phyloP scores from a whole-genome alignment of 805 yeast species.

The Pichia sporocuriosa region DNA sequence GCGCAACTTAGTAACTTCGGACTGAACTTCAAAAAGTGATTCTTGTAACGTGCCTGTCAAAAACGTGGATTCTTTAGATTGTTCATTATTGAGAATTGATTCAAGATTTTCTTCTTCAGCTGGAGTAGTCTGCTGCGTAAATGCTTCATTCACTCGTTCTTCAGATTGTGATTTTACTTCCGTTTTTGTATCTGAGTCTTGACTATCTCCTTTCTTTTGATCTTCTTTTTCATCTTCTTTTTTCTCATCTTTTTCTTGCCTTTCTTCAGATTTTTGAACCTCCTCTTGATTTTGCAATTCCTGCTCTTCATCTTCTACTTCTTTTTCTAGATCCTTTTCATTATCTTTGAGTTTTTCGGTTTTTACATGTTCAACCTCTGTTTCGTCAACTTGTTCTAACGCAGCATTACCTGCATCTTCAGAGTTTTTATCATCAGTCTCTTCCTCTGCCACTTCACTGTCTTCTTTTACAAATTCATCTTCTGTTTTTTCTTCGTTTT shows the following conservation, averaged over 20 bases:
- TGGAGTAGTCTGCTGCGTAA: background rate
- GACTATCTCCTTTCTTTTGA: conserved; percentile 3
- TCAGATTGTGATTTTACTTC: background rate
- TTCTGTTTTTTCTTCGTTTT: conserved; percentile 8
- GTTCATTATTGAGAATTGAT: conserved; percentile 15
- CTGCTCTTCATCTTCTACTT: background rate
- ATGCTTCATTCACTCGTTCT: background rate
- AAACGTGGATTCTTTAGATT: conserved; percentile 19
- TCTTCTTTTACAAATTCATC: conserved; percentile 3
- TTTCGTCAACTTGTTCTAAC: conserved; percentile 6
- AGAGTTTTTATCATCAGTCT: conserved; percentile 1
- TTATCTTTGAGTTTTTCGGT: too few relatives aligned
- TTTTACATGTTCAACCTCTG: too few relatives aligned
- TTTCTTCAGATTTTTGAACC: background rate
- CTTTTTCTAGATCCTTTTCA: background rate
- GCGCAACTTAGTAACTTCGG: conserved; percentile 21
- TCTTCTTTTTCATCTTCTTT: background rate
- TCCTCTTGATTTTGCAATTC: conserved; percentile 4
- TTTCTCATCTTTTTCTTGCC: background rate
- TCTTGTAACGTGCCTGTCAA: conserved; percentile 26
- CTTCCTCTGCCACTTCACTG: conserved; percentile 2
- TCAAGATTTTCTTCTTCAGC: conserved; percentile 12
- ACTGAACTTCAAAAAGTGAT: conserved; percentile 29
- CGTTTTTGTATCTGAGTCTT: background rate
- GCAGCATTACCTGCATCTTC: too few relatives aligned